These are phyloP conservation scores for Rubia balearica DNA, from an alignment of 305 asterid genomes.

Conservation along the genomic window DNA sequence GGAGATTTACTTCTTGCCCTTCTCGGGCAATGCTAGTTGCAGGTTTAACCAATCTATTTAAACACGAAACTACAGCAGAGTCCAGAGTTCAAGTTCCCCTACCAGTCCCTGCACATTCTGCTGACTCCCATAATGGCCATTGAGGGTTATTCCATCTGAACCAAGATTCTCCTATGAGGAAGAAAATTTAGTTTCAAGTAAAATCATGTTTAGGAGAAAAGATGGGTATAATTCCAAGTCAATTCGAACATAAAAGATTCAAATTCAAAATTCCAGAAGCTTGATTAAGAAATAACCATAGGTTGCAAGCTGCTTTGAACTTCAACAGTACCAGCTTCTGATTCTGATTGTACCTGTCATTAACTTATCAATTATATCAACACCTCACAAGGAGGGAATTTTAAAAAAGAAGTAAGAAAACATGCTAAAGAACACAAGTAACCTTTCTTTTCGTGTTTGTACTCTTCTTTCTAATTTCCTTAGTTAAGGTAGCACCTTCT, in stretches of 20 bases:
- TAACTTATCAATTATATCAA: slow-evolving; percentile 11
- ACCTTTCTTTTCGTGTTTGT: slow-evolving; percentile 82
- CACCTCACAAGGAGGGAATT: slow-evolving; percentile 9
- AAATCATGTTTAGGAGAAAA: background rate
- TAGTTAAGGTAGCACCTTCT: slow-evolving; percentile 35
- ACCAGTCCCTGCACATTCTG: slow-evolving; percentile 88
- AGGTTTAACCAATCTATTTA: background rate
- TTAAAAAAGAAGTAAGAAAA: slow-evolving; percentile 8
- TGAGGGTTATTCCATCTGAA: slow-evolving; percentile 54
- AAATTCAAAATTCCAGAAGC: background rate
- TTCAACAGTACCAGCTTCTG: slow-evolving; percentile 48
- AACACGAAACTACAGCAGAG: slow-evolving; percentile 4
- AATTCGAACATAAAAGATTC: background rate
- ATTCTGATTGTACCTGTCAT: slow-evolving; percentile 54
- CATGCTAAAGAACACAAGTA: slow-evolving; percentile 13
- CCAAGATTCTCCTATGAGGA: slow-evolving; percentile 52
- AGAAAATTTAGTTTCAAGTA: slow-evolving; percentile 15
- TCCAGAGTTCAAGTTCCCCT: slow-evolving; percentile 20
- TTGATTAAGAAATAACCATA: slow-evolving; percentile 36
- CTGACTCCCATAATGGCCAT: slow-evolving; percentile 77
- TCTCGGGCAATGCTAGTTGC: background rate
- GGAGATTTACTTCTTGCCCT: slow-evolving; percentile 1
- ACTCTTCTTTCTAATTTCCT: slow-evolving; percentile 54
- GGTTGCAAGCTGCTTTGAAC: slow-evolving; percentile 54
- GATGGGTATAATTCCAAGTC: background rate